Evolutionary conservation across 768 basidiomycete genomes (phyloP), one percentile per base, ranked within the genome.

Genomic region (Xerocomellus chrysenteron): DNA sequence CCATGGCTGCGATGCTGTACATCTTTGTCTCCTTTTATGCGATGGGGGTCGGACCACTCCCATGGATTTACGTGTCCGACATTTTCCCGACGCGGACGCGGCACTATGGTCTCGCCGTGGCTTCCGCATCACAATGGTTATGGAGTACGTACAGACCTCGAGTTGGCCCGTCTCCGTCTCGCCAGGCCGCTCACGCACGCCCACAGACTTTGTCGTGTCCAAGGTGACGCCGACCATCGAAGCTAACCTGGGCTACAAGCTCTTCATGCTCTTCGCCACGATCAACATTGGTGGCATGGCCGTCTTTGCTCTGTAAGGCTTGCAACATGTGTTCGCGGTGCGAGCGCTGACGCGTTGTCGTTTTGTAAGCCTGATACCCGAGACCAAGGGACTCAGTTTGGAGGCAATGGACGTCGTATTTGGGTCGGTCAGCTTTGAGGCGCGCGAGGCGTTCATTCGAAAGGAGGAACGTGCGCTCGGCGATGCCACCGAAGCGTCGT

Each of bases 1-100:
- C 80, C 1, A 94, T 93, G 92, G 91, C 92, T 4, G 89, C 84
- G 2, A 83, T 92, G 83, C 72, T 94, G 30, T 94, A 94, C 67
- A 82, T 94, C 52, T 94, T 90, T 64, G 90, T 92, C 42, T 87
- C 86, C 68, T 92, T 92, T 72, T 94, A 93, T 71, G 89, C 86
- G 4, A 87, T 92, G 83, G 90, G 89, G 39, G 91, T 89, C 86
- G 92, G 90, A 19, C 84, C 84, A n/a, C 70, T 79, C 13, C 87
- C 80, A 16, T 80, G 73, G 76, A 82, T 89, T 21, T 88, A 87
- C 61, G 87, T 86, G 42, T 78, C 89, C 6, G 92, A 94, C 68
- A 92, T 94, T 62, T 94, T 94, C 81, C 87, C 88, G 8, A 94
- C 89, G 14, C 76, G 90, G 42, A 92, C 91, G 16, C 78, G 92